Evolutionary conservation across 345 rosid genomes (phyloP).

Genomic region (Lepidium aucheri): DNA sequence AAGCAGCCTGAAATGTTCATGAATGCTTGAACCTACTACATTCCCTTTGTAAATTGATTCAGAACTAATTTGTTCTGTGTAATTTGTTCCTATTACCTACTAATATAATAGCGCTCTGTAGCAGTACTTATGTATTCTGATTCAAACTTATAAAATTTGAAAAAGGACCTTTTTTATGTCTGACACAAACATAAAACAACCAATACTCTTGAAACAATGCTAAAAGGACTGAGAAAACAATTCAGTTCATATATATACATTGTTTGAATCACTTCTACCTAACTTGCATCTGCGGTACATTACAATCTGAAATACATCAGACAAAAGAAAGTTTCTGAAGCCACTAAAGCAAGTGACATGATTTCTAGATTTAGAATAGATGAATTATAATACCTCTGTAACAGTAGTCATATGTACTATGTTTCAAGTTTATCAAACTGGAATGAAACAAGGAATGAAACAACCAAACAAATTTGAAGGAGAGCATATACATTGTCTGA

Average conservation of each 20-base stretch:
- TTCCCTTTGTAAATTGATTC: background rate
- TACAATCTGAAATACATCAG: constrained; percentile 12
- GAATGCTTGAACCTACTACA: constrained; percentile 58
- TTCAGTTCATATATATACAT: background rate
- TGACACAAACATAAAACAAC: background rate
- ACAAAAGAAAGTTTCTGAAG: background rate
- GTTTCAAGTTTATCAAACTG: no score
- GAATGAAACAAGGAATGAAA: no score
- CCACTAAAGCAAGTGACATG: background rate
- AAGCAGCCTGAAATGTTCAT: constrained; percentile 45
- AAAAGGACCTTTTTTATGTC: background rate
- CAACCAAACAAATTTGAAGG: no score
- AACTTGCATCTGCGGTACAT: background rate
- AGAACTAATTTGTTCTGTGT: background rate
- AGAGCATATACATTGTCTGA: background rate
- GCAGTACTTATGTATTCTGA: background rate
- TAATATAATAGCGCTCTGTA: background rate
- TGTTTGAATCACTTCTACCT: background rate
- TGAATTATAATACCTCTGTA: background rate
- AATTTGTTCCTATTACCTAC: background rate
- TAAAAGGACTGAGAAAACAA: background rate
- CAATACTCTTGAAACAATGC: background rate
- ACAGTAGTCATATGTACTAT: background rate
- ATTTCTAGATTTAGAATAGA: background rate
- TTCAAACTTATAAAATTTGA: background rate